phyloP scores from a whole-genome alignment of 1,139 yeast species.

The Saccharomyces hybrid region DNA sequence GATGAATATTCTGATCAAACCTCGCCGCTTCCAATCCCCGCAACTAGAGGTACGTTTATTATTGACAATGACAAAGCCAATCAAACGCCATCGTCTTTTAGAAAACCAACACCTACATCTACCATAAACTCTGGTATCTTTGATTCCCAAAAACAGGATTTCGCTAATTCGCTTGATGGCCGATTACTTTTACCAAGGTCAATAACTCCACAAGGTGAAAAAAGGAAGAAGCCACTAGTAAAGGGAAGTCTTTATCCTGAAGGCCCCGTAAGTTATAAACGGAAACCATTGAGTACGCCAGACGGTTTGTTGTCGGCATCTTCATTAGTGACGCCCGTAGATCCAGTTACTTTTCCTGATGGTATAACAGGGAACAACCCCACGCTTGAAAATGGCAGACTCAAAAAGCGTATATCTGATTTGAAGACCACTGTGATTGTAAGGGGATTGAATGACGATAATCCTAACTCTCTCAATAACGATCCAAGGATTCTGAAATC shows the following conservation, averaged over 20 bases:
- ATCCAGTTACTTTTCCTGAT: slow-evolving; percentile 4
- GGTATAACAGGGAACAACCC: background rate
- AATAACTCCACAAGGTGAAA: slow-evolving; percentile 2
- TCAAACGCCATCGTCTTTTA: background rate
- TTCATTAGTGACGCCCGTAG: slow-evolving; percentile 4
- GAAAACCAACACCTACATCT: background rate
- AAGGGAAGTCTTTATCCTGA: slow-evolving; percentile 31
- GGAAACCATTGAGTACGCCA: slow-evolving; percentile 8
- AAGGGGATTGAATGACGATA: slow-evolving; percentile 34
- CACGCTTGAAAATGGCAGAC: background rate
- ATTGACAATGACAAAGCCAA: background rate
- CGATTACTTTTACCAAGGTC: background rate
- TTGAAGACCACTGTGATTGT: slow-evolving; percentile 29
- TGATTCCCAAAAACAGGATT: background rate
- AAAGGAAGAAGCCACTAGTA: slow-evolving; percentile 19
- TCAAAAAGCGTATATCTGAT: slow-evolving; percentile 27
- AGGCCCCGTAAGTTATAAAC: slow-evolving; percentile 26
- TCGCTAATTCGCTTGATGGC: background rate
- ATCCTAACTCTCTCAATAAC: slow-evolving; percentile 19
- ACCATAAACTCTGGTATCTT: background rate
- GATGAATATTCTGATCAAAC: background rate
- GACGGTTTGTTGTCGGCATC: slow-evolving; percentile 8
- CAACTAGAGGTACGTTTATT: slow-evolving; percentile 2
- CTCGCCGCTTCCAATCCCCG: slow-evolving; percentile 1
- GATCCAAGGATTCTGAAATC: slow-evolving; percentile 37